Base-by-base conservation (phyloP, 225 moss, liverwort and hornwort genomes). In the Bryum argenteum region DNA sequence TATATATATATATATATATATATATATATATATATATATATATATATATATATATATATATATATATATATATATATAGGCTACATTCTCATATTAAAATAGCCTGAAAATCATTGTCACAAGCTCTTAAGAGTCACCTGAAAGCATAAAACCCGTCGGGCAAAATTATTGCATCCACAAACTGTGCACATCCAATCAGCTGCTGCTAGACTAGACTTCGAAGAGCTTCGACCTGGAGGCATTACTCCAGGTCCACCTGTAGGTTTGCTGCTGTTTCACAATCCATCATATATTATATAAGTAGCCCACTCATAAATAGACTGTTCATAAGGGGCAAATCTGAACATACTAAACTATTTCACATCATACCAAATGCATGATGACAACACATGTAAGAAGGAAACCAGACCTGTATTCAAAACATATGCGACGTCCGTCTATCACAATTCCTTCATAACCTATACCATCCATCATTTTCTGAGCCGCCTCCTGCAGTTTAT, bases 171-270 rank as follows among this genome's bases (percentile, higher is more conserved):
- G 74, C 98, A 98, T 44, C 91, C 94, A 85, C 98, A 98, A 66
- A 94, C 94, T 60, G 91, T 88, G 68, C 98, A 98, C 98, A 94
- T 94, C 98, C 98, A 98, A 79, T 98, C 98, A 72, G 94, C 87
- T 79, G 86, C 91, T 79, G 80, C 77, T 63, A 86, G 77, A 77
- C 83, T 77, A 81, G 84, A 85, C 71, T 87, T 87, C 42, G 56
- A 79, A 63, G 86, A 70, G 44, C 77, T 88, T 81, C 88, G 93
- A 74, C 80, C 79, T 74, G 79, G 73, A 71, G 77, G 88, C 17
- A 77, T 78, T 63, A 80, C 70, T 57, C 90, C 94, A 66, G 89
- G 73, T 75, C 94, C 92, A 77, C 97, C 82, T 65, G 98, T 98
- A 70, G 98, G 98, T 84, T 98, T 98, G 91, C 98, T 98, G 91